Percentiles rank a stretch among this genome's conserved stretches.
These are phyloP conservation scores for Dorcoceras hygrometricum DNA, from an alignment of 257 asterid genomes.

Conservation along the genomic window DNA sequence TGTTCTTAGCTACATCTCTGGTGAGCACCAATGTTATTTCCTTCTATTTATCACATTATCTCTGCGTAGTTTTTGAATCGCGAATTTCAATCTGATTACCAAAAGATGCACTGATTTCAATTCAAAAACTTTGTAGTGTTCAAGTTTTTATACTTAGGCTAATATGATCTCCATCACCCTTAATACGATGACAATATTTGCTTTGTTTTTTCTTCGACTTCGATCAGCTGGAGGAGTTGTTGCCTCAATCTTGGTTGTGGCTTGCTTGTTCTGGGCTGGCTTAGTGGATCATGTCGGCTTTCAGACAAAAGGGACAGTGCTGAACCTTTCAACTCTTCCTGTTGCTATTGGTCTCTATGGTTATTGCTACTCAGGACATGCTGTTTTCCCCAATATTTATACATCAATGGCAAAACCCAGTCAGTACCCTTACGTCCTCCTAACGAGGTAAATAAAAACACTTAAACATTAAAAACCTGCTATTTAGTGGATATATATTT, in stretches of 20 bases:
- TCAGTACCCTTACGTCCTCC: slow-evolving; percentile 74
- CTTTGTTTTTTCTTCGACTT: slow-evolving; percentile 15
- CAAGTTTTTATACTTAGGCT: not conserved
- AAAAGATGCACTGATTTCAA: not conserved
- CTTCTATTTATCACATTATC: not conserved
- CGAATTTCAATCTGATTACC: not conserved
- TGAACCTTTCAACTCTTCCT: slow-evolving; percentile 82
- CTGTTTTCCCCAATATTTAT: slow-evolving; percentile 91
- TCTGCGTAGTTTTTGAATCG: not conserved
- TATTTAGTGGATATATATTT: not conserved
- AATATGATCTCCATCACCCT: not conserved
- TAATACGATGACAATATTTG: not conserved
- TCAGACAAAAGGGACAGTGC: slow-evolving; percentile 41
- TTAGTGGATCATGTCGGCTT: slow-evolving; percentile 68
- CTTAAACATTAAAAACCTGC: not conserved
- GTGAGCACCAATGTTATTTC: slow-evolving; percentile 40
- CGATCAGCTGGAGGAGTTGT: slow-evolving; percentile 91
- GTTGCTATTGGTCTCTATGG: slow-evolving; percentile 96
- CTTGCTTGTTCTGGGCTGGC: slow-evolving; percentile 83
- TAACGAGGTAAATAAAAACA: slow-evolving; percentile 47
- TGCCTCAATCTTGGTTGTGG: slow-evolving; percentile 78
- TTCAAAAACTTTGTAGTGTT: not conserved
- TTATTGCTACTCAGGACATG: slow-evolving; percentile 94
- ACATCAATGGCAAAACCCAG: slow-evolving; percentile 77
- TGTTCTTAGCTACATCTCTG: slow-evolving; percentile 89